Base-by-base conservation (phyloP, 2,329 filamentous ascomycete genomes). In the Parastagonospora avenae region DNA sequence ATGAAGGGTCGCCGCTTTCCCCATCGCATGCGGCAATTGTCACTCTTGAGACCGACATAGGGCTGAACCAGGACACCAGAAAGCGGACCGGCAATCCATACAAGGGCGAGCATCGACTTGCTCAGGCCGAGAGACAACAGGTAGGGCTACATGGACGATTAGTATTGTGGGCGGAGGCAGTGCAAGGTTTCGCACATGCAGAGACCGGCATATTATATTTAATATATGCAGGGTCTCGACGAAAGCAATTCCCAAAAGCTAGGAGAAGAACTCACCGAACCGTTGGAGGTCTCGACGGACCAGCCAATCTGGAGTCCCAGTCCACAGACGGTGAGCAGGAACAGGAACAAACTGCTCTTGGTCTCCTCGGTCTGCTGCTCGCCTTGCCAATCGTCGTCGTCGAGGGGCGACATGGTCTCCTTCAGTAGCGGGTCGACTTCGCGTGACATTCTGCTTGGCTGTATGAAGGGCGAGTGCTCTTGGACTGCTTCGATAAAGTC, bases 281-380 rank as follows among this genome's bases (percentile, higher is more conserved):
- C 92, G 77, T 96, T 93, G 46, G 92, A 96, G 36, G 96, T 81
- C 74, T 97, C 93, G 36, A 96, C 92, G 1, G 92, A 92, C 93
- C 93, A 97, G 27, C 93, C 92, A 62, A 97, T 89, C 76, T 97
- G 93, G 55, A 97, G 79, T 19, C 85, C 93, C 53, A 91, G 91
- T 61, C 96, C 90, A 68, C 90, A 87, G 55, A 97, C 80, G 6
- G 93, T 96, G 73, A 97, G 78, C 55, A 96, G 78, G 60, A 95
- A 84, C 64, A 97, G 80, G 74, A 96, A 96, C 86, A 88, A 91
- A 39, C 87, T 79, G 73, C 89, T 92, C 80, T 92, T 96, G 19
- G 88, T 88, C 53, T 83, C 80, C 64, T 91, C 79, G 12, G 76
- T 74, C 55, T 81, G 77, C 5, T 77, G 70, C 40, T 68, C 66